Evolutionary conservation across 352 stramenopile species (phyloP), one percentile per base, ranked within the genome.

Genomic region (Elongisporangium prolatum): DNA sequence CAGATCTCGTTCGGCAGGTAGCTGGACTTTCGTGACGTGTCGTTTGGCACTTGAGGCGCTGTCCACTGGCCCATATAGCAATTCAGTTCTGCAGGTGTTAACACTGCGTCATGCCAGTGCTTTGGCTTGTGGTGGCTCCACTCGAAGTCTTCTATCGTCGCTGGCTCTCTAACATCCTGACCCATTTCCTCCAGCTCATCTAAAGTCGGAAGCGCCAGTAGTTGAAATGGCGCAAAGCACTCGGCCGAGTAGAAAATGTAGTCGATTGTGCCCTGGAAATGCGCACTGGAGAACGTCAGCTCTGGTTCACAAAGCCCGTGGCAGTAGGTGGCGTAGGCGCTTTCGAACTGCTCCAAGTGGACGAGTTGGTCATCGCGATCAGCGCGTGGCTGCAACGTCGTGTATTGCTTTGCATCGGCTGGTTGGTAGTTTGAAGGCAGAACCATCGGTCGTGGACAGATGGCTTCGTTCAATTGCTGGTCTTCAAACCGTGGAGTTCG

Each of bases 221-320:
- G 28, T 51, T 84, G 71, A 53, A 84, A 86, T 17, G 80, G 71
- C 1, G 67, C 68, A 17, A 88, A 69, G 22, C 80, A 67, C 0
- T 75, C 68, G 3, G 60, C 59, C 7, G 80, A 89, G 67, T 83
- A 89, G 62, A 95, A 94, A 25, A 96, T 94, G 60, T 94, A 96
- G 69, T 96, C 87, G 54, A 91, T 71, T 3, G 79, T 92, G 14
- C 72, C 85, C 18, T 77, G 70, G 48, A 83, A 80, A 17, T 58
- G 57, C 1, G 86, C 65, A 48, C 75, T 87, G 9, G 78, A 78
- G 52, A 80, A 89, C 7, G 85, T 96, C 38, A 86, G 80, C 40
- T 83, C 71, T 6, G 85, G 83, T 38, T 95, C 87, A 44, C 80
- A 77, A 8, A 80, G 22, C 24, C 72, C 69, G 44, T 80, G 63